These are phyloP conservation scores for Helianthus annuus DNA, from an alignment of 129 eudicot genomes.

Conservation along the genomic window DNA sequence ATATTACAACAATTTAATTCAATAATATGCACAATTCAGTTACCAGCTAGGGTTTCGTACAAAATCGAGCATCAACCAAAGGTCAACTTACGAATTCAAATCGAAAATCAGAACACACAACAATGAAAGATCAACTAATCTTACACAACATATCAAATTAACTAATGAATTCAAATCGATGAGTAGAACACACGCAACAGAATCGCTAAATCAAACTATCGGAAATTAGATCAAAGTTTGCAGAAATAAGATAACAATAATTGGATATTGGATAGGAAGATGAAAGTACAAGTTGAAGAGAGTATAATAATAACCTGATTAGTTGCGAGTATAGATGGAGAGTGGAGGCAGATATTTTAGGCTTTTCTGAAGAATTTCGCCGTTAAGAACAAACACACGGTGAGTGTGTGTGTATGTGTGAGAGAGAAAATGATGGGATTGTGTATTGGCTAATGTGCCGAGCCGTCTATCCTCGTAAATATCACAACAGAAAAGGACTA, in stretches of 20 bases:
- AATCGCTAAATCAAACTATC: conserved; percentile 12
- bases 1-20: too few relatives aligned
- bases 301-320: not conserved
- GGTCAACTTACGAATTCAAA: conserved; percentile 7
- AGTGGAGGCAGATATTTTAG: conserved; percentile 19
- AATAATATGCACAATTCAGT: not conserved
- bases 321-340: conserved; percentile 19
- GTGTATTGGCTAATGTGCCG: conserved; percentile 54
- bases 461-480: conserved; percentile 36
- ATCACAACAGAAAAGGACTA: conserved; percentile 22
- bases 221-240: conserved; percentile 7
- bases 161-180: conserved; percentile 4
- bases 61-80: not conserved
- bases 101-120: not conserved
- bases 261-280: not conserved
- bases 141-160: not conserved
- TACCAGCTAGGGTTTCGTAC: not conserved
- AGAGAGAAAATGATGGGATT: conserved; percentile 30
- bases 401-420: conserved; percentile 1
- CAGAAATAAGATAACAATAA: conserved; percentile 9
- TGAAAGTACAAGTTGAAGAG: not conserved
- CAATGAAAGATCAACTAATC: conserved; percentile 1
- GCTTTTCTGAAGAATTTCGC: conserved; percentile 20
- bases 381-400: conserved; percentile 13
- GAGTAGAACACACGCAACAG: not conserved